Conservation (phyloP, 345 rosid genomes). For the Linum trigynum region DNA sequence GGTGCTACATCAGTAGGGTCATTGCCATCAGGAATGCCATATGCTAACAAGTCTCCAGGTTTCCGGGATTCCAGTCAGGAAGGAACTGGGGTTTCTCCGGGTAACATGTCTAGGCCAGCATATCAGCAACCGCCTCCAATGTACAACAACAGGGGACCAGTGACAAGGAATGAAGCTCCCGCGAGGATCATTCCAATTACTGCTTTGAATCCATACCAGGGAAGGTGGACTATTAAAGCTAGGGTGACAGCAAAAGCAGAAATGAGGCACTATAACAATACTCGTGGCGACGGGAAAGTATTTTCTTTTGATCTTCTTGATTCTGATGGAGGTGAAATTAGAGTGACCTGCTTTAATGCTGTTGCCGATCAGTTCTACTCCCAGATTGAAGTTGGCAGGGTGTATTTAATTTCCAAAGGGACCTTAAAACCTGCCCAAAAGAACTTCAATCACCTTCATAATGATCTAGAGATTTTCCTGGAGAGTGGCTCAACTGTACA, state of each 20-base stretch:
- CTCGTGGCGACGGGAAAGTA: conserved; percentile 2
- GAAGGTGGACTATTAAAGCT: background rate
- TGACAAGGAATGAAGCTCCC: conserved; percentile 2
- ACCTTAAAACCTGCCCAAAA: conserved; percentile 1
- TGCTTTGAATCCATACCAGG: conserved; percentile 1
- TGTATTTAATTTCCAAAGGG: conserved; percentile 1
- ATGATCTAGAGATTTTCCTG: conserved; percentile 2
- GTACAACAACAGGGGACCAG: background rate
- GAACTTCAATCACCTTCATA: background rate
- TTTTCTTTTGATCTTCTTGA: conserved; percentile 1
- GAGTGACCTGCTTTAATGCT: conserved; percentile 1
- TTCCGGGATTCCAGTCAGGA: background rate
- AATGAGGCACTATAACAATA: conserved; percentile 3
- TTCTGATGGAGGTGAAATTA: conserved; percentile 3
- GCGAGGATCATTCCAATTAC: background rate
- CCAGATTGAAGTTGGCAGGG: conserved; percentile 2
- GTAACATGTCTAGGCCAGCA: background rate
- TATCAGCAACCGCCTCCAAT: background rate
- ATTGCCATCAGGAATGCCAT: background rate
- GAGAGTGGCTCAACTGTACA: background rate
- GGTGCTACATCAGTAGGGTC: background rate
- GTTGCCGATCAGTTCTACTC: conserved; percentile 1
- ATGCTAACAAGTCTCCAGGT: background rate
- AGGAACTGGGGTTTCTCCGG: background rate
- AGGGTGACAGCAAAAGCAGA: conserved; percentile 1